Conservation (phyloP, 495 filamentous ascomycete genomes). For the Xylaria flabelliformis region DNA sequence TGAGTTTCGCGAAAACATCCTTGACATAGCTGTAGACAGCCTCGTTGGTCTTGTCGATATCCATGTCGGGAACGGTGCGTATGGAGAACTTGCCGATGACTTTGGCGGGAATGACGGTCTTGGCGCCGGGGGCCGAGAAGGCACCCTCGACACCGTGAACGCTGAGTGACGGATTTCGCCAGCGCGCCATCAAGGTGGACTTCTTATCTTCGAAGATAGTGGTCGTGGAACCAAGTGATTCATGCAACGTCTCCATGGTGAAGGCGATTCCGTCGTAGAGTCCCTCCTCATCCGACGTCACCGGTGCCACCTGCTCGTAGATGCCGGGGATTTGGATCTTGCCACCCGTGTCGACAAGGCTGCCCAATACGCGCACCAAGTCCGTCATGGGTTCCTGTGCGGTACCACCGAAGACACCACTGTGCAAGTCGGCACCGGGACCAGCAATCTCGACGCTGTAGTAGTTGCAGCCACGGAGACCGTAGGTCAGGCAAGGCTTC, state of each 20-base stretch:
- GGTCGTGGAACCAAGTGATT: constrained; percentile 85
- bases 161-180: constrained; percentile 94
- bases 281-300: constrained; percentile 83
- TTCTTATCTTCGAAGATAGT: constrained; percentile 86
- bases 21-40: constrained; percentile 81
- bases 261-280: constrained; percentile 89
- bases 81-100: constrained; percentile 98
- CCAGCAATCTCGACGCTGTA: constrained; percentile 88
- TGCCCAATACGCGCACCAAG: constrained; percentile 77
- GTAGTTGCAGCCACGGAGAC: constrained; percentile 96
- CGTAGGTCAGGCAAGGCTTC: constrained; percentile 97
- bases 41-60: constrained; percentile 83
- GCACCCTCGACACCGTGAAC: constrained; percentile 96
- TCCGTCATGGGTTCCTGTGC: constrained; percentile 99
- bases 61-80: constrained; percentile 96
- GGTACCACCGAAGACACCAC: constrained; percentile 93
- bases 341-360: constrained; percentile 85
- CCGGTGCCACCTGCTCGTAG: constrained; percentile 85
- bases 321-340: constrained; percentile 90
- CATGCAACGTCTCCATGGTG: constrained; percentile 92
- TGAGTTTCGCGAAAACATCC: constrained; percentile 78
- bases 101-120: constrained; percentile 98
- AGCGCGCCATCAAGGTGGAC: constrained; percentile 88
- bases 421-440: constrained; percentile 92
- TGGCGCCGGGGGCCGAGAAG: constrained; percentile 91